Percentiles rank a stretch among this genome's conserved stretches.
Evolutionary conservation across 768 basidiomycete species (phyloP).

Genomic region (Mycena vitilis): DNA sequence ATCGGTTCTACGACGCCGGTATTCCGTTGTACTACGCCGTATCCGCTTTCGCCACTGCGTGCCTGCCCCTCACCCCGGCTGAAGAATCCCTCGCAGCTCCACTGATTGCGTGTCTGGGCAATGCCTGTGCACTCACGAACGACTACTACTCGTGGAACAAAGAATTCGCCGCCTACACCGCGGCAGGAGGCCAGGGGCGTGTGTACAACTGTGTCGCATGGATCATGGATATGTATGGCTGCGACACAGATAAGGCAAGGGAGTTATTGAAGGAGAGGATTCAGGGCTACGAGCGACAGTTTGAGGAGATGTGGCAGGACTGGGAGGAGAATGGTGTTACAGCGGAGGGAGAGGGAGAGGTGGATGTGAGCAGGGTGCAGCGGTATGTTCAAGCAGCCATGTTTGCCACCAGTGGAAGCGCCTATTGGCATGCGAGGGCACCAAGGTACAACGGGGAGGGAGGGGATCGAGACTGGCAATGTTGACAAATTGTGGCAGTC

Average conservation of each 20-base stretch:
- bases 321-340: slow-evolving; percentile 8
- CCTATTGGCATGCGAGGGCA: slow-evolving; percentile 16
- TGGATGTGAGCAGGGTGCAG: slow-evolving; percentile 4
- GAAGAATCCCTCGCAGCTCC: slow-evolving; percentile 9
- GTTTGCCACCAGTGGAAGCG: slow-evolving; percentile 14
- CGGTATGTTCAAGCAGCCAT: slow-evolving; percentile 9
- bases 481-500: no score
- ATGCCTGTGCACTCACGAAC: slow-evolving; percentile 7
- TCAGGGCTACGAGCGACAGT: slow-evolving; percentile 2
- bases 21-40: background rate
- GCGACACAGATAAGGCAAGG: slow-evolving; percentile 7
- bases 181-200: slow-evolving; percentile 9
- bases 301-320: slow-evolving; percentile 6
- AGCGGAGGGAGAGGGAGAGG: slow-evolving; percentile 7
- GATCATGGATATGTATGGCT: slow-evolving; percentile 9
- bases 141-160: slow-evolving; percentile 15
- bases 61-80: background rate
- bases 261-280: slow-evolving; percentile 12
- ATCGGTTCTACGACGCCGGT: slow-evolving; percentile 13
- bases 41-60: background rate
- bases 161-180: slow-evolving; percentile 3
- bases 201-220: slow-evolving; percentile 9
- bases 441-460: slow-evolving; percentile 11
- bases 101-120: background rate
- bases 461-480: no score